phyloP scores from a whole-genome alignment of 2,329 filamentous ascomycete genomes.

The Septoria linicola region DNA sequence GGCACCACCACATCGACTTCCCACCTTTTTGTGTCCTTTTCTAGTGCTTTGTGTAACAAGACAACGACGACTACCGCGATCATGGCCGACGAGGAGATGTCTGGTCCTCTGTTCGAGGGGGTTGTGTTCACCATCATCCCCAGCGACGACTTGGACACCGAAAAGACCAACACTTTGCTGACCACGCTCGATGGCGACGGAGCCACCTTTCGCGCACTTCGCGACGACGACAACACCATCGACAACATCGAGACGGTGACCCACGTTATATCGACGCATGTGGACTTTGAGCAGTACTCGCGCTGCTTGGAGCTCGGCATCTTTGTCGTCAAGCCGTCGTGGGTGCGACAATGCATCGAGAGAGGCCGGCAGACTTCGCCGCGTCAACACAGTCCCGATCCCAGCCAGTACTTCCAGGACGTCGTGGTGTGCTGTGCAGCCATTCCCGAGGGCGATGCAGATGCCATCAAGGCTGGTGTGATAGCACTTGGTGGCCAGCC shows the following conservation, averaged over 20 bases:
- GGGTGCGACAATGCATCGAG: conserved; percentile 70
- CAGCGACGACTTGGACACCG: conserved; percentile 31
- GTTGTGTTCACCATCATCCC: conserved; percentile 47
- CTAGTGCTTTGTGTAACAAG: not conserved
- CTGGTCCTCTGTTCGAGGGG: conserved; percentile 39
- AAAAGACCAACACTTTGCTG: conserved; percentile 44
- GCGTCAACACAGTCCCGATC: conserved; percentile 85
- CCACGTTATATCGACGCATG: conserved; percentile 71
- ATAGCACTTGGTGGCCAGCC: conserved; percentile 86
- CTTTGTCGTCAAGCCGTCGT: conserved; percentile 77
- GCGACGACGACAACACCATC: conserved; percentile 39
- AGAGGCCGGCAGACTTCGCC: conserved; percentile 72
- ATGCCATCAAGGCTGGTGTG: conserved; percentile 86
- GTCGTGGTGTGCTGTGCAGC: conserved; percentile 80
- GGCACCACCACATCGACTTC: not conserved
- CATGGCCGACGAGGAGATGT: conserved; percentile 23
- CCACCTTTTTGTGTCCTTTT: not conserved
- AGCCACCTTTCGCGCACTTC: conserved; percentile 47
- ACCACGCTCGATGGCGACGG: conserved; percentile 48
- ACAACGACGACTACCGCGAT: not conserved
- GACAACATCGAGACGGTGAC: conserved; percentile 51
- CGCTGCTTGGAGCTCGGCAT: conserved; percentile 73
- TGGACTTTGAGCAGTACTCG: conserved; percentile 87
- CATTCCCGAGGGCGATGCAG: conserved; percentile 80
- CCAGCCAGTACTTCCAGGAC: conserved; percentile 82